These are phyloP conservation scores for Alternaria metachromatica DNA, from an alignment of 2,329 filamentous ascomycete species.

Conservation along the genomic window DNA sequence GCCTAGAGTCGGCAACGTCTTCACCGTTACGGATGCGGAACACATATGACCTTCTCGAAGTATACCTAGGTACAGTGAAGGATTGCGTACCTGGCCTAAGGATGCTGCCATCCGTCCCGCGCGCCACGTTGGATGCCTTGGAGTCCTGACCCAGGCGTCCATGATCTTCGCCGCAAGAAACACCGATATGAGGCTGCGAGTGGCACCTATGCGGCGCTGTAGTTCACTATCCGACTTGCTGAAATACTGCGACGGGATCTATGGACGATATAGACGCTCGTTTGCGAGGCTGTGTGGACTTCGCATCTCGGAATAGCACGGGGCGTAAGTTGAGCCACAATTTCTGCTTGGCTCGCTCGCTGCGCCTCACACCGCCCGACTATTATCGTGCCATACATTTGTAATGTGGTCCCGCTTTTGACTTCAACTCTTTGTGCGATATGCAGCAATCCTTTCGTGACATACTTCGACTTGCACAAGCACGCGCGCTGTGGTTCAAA, in stretches of 20 bases:
- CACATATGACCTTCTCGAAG: background rate
- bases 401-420: background rate
- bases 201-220: background rate
- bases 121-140: conserved; percentile 11
- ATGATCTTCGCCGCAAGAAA: background rate
- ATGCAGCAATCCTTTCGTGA: background rate
- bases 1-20: background rate
- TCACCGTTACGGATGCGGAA: background rate
- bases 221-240: background rate
- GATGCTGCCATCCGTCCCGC: conserved; percentile 1
- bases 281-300: background rate
- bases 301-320: background rate
- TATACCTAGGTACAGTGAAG: background rate
- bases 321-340: background rate
- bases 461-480: background rate
- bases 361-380: background rate
- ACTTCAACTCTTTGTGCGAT: background rate
- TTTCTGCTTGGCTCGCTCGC: background rate
- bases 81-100: background rate
- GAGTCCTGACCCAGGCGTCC: conserved; percentile 8
- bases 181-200: background rate
- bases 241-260: background rate
- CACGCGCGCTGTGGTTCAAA: background rate
- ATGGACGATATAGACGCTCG: background rate
- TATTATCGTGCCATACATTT: background rate